Base-by-base conservation (phyloP, 129 eudicot genomes). In the Kitagawia praeruptora region DNA sequence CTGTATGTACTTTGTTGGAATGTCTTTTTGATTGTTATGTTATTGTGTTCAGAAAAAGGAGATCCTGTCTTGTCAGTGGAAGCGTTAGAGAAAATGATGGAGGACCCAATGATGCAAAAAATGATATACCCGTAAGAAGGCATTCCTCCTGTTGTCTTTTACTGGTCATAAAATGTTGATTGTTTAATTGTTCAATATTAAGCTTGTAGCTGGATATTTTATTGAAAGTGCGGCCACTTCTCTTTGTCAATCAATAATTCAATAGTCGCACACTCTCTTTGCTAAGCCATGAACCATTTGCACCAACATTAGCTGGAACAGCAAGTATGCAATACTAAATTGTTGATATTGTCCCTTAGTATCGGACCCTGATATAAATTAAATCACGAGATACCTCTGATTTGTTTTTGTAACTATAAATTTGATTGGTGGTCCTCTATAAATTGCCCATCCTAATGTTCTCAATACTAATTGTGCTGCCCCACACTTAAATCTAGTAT, bases 1-100 rank as follows among this genome's bases (percentile, higher is more conserved):
- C 14, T 3, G 4, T 66, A 1, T 66, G 40, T 66, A 12, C 41
- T 28, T 14, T 28, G 40, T 27, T 64, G 72, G 41, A 66, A 66
- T 66, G 72, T 18, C 38, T 21, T 81, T 44, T 41, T 63, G 14
- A 44, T 67, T 69, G 42, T 56, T 3, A 39, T 69, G 34, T 23
- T 56, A 48, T 25, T 41, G 19, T 78, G 63, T 28, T 74, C 89
- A 89, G 97, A 80, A 45, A 37, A 85, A 70, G n/a, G 73, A 69
- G 82, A 78, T 56, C 85, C 94, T 28, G 80, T 82, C 67, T 70
- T 95, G 89, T 90, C 97, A 0, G 96, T 95, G 78, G 99, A 95
- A 82, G 96, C 97, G 49, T 83, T 95, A 87, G 97, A 92, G 91
- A 95, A 95, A 85, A 92, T 92, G 99, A 88, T 95, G 97, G 99